Evolutionary conservation across 106 monocot genomes (phyloP).

Genomic region (Dendrobium nobile): DNA sequence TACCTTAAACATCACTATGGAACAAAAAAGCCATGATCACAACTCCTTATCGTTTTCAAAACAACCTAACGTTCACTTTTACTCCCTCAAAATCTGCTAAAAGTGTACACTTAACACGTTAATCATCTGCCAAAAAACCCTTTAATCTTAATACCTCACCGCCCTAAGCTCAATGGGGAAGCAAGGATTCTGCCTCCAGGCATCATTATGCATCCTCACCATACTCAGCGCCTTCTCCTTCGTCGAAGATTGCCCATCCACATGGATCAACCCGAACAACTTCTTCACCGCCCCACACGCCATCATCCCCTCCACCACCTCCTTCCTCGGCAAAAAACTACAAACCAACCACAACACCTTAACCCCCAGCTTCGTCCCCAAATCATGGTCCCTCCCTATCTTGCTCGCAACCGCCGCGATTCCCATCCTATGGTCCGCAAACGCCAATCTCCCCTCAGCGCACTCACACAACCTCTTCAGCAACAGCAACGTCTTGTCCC

Average conservation of each 20-base stretch:
- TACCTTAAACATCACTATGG: too few relatives aligned
- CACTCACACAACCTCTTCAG: constrained; percentile 64
- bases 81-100: too few relatives aligned
- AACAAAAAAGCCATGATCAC: too few relatives aligned
- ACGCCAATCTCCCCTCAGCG: constrained; percentile 62
- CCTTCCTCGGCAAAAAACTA: constrained; percentile 34
- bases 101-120: too few relatives aligned
- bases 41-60: too few relatives aligned
- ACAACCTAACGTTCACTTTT: too few relatives aligned
- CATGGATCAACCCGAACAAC: constrained; percentile 48
- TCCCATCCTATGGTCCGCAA: constrained; percentile 55
- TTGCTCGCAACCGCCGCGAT: constrained; percentile 58
- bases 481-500: constrained; percentile 51
- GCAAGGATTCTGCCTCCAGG: constrained; percentile 64
- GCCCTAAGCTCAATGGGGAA: constrained; percentile 36
- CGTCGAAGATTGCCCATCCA: constrained; percentile 36
- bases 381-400: constrained; percentile 51
- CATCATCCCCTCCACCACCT: constrained; percentile 66
- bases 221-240: constrained; percentile 57
- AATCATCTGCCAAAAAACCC: too few relatives aligned
- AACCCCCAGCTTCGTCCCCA: constrained; percentile 56
- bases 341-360: constrained; percentile 68
- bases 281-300: constrained; percentile 55
- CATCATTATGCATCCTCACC: constrained; percentile 36
- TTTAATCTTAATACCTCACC: neutral